These are phyloP conservation scores for Cladosporium sp. DNA, from an alignment of 2,329 filamentous ascomycete genomes.

Conservation along the genomic window DNA sequence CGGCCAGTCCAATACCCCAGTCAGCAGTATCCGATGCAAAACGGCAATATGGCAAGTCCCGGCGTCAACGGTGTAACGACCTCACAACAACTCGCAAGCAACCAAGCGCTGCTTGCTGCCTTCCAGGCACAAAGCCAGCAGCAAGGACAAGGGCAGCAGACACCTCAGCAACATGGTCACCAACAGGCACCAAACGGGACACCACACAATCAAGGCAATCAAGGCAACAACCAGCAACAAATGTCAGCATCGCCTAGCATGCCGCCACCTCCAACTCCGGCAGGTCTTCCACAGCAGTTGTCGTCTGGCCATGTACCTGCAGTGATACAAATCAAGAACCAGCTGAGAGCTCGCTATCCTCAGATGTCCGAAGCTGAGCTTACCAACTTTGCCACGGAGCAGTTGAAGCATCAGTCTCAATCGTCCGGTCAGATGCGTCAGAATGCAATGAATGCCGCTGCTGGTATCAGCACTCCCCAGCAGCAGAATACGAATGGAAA, in stretches of 20 bases:
- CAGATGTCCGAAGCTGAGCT: slow-evolving; percentile 52
- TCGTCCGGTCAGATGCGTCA: slow-evolving; percentile 30
- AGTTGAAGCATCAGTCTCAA: slow-evolving; percentile 39
- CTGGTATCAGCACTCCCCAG: slow-evolving; percentile 25
- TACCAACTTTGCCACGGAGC: slow-evolving; percentile 49
- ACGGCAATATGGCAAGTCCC: slow-evolving; percentile 27
- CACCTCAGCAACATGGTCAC: slow-evolving; percentile 14
- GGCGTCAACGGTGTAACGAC: slow-evolving; percentile 27
- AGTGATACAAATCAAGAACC: slow-evolving; percentile 50
- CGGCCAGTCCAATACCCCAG: slow-evolving; percentile 24
- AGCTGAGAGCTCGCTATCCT: slow-evolving; percentile 50
- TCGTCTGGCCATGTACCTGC: slow-evolving; percentile 52
- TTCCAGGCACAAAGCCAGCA: slow-evolving; percentile 23
- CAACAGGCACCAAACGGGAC: slow-evolving; percentile 13
- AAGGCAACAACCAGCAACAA: slow-evolving; percentile 23
- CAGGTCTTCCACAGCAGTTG: slow-evolving; percentile 44
- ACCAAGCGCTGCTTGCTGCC: slow-evolving; percentile 29
- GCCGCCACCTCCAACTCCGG: slow-evolving; percentile 34
- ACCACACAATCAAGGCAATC: slow-evolving; percentile 19
- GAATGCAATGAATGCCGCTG: slow-evolving; percentile 37
- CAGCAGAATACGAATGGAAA: slow-evolving; percentile 14
- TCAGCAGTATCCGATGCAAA: slow-evolving; percentile 25
- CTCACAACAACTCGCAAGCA: slow-evolving; percentile 30
- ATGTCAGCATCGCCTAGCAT: slow-evolving; percentile 33
- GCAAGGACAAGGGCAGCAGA: slow-evolving; percentile 12